Percentiles rank a stretch among this genome's conserved stretches.
Evolutionary conservation across 2,329 filamentous ascomycete genomes (phyloP).

Genomic region (Fonsecaea nubica): DNA sequence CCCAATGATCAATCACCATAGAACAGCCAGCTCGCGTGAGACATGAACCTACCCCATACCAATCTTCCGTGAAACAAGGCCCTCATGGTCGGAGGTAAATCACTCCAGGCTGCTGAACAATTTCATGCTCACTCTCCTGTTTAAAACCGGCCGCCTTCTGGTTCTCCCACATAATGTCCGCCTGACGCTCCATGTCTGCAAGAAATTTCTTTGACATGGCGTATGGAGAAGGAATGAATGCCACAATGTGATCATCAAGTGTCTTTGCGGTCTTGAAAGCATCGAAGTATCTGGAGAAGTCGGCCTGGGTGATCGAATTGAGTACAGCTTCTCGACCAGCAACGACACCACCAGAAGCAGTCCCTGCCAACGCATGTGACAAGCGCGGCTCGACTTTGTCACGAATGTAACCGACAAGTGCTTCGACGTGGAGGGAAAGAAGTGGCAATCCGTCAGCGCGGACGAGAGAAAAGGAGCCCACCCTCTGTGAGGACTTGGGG

Average conservation of each 20-base stretch:
- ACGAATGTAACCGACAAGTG: slow-evolving; percentile 18
- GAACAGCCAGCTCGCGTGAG: neutral
- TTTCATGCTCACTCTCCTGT: neutral
- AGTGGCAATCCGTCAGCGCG: slow-evolving; percentile 19
- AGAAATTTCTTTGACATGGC: neutral
- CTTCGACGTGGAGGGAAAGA: slow-evolving; percentile 14
- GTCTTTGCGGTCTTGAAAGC: neutral
- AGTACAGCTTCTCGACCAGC: slow-evolving; percentile 14
- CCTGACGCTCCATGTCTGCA: neutral
- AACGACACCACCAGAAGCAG: slow-evolving; percentile 6
- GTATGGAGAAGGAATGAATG: neutral
- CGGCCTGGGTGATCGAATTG: slow-evolving; percentile 14
- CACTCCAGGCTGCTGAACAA: neutral
- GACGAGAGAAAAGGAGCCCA: neutral
- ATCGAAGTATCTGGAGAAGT: slow-evolving; percentile 16
- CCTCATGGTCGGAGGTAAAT: neutral
- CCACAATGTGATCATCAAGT: neutral
- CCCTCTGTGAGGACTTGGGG: neutral
- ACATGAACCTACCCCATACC: neutral
- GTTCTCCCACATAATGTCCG: neutral
- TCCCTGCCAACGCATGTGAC: neutral
- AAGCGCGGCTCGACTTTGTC: slow-evolving; percentile 17
- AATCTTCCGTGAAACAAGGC: neutral
- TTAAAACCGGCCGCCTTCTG: neutral
- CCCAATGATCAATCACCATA: neutral